These are phyloP conservation scores for Eucalyptus paniculata DNA, from an alignment of 345 rosid species.

Conservation along the genomic window DNA sequence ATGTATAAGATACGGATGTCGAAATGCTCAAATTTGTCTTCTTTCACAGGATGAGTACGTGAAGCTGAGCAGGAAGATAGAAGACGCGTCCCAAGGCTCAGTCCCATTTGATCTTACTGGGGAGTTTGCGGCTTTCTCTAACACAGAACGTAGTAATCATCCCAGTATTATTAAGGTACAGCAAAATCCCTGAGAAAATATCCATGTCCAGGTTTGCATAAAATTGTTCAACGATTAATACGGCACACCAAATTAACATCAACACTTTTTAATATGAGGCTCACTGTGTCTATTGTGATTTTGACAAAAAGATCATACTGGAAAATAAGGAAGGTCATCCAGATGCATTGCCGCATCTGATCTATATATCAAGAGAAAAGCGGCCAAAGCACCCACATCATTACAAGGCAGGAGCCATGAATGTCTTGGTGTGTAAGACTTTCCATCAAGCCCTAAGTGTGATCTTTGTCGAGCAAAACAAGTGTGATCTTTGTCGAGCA, in stretches of 20 bases:
- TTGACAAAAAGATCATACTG: slow-evolving; percentile 28
- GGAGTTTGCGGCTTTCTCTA: slow-evolving; percentile 29
- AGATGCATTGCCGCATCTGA: slow-evolving; percentile 37
- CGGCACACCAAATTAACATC: background rate
- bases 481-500: background rate
- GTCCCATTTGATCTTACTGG: background rate
- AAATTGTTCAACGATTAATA: background rate
- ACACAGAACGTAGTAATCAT: slow-evolving; percentile 25
- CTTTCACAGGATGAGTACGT: slow-evolving; percentile 33
- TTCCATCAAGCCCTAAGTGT: background rate
- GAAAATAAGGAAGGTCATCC: slow-evolving; percentile 22
- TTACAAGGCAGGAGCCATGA: slow-evolving; percentile 83
- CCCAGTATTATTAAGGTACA: slow-evolving; percentile 45
- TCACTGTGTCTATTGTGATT: background rate
- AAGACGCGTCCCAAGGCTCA: slow-evolving; percentile 8
- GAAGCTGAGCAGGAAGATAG: slow-evolving; percentile 22
- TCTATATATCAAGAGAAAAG: slow-evolving; percentile 65
- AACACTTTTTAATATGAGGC: background rate
- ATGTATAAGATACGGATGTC: background rate
- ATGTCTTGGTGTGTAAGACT: slow-evolving; percentile 30
- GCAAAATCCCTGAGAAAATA: background rate
- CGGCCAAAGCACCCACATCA: slow-evolving; percentile 34
- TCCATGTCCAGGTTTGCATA: background rate
- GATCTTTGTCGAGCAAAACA: background rate
- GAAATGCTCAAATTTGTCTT: background rate